These are phyloP conservation scores for Colletotrichum nymphaeae DNA, from an alignment of 2,329 filamentous ascomycete genomes.

Conservation along the genomic window DNA sequence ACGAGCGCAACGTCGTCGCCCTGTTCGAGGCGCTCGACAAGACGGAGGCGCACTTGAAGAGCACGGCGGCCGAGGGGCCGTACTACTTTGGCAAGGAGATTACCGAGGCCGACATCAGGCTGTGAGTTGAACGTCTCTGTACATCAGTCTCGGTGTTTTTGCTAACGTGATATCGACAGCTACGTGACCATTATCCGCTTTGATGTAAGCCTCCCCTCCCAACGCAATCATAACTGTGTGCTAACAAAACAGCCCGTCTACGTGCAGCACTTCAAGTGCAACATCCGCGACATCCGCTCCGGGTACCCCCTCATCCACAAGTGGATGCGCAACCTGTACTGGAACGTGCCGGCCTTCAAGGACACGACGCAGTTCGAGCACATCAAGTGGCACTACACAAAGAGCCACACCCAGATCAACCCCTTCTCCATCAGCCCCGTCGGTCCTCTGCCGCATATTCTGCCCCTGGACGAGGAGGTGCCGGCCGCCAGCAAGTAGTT, in stretches of 20 bases:
- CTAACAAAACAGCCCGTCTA: slow-evolving; percentile 68
- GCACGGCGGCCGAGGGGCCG: slow-evolving; percentile 59
- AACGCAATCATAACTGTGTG: neutral
- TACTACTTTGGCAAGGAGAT: slow-evolving; percentile 81
- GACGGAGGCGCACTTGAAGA: slow-evolving; percentile 75
- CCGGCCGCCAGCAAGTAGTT: slow-evolving; percentile 54
- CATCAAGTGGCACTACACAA: slow-evolving; percentile 83
- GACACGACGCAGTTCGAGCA: slow-evolving; percentile 93
- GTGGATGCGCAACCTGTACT: slow-evolving; percentile 89
- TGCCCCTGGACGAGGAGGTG: slow-evolving; percentile 84
- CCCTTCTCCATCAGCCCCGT: slow-evolving; percentile 81
- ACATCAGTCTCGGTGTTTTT: neutral
- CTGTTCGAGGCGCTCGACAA: slow-evolving; percentile 84
- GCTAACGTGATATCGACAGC: slow-evolving; percentile 41
- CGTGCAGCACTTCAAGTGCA: slow-evolving; percentile 90
- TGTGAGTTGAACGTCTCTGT: slow-evolving; percentile 55
- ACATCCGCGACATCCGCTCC: slow-evolving; percentile 84
- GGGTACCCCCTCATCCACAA: slow-evolving; percentile 85
- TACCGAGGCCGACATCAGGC: slow-evolving; percentile 85
- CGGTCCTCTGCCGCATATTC: slow-evolving; percentile 85
- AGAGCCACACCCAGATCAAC: slow-evolving; percentile 74
- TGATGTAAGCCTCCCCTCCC: slow-evolving; percentile 56
- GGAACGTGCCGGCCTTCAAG: slow-evolving; percentile 81
- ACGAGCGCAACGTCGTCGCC: slow-evolving; percentile 76
- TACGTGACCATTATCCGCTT: slow-evolving; percentile 80